phyloP scores from a whole-genome alignment of 331 rosid species.

The Quercus lobata region DNA sequence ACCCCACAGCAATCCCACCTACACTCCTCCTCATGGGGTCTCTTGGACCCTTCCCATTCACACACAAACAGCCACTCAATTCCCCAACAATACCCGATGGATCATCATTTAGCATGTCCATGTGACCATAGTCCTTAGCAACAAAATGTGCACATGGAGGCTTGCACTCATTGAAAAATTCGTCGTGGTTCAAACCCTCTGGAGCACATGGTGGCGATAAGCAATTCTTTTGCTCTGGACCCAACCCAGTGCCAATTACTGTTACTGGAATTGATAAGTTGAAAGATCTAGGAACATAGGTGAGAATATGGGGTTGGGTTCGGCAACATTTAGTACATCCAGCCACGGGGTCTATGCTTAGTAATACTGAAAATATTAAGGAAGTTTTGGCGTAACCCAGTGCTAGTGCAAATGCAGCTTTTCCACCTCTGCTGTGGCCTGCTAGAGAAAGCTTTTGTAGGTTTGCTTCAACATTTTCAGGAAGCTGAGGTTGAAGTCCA shows the following conservation, averaged over 20 bases:
- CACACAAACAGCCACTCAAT: constrained; percentile 22
- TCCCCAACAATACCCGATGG: constrained; percentile 10
- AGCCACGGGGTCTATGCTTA: constrained; percentile 61
- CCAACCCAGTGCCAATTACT: constrained; percentile 53
- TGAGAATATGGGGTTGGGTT: constrained; percentile 39
- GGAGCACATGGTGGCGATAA: constrained; percentile 39
- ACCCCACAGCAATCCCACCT: constrained; percentile 56
- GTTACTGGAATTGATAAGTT: constrained; percentile 29
- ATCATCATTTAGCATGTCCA: constrained; percentile 53
- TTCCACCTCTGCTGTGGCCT: constrained; percentile 68
- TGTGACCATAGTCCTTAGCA: constrained; percentile 50
- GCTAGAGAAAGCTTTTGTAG: constrained; percentile 26
- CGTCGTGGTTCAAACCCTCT: constrained; percentile 43
- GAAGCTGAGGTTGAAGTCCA: constrained; percentile 32
- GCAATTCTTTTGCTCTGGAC: constrained; percentile 10
- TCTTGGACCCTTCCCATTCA: constrained; percentile 37
- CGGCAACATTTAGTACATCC: constrained; percentile 10
- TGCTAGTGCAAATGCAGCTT: constrained; percentile 55
- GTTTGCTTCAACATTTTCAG: constrained; percentile 22
- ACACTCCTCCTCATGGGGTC: constrained; percentile 44
- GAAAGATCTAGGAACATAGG: constrained; percentile 29
- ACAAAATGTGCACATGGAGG: constrained; percentile 59
- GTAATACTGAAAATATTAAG: constrained; percentile 27
- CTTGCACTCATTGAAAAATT: constrained; percentile 44
- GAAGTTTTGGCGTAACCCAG: constrained; percentile 30